Conservation (phyloP, 257 asterid species). For the Solanum neorickii region DNA sequence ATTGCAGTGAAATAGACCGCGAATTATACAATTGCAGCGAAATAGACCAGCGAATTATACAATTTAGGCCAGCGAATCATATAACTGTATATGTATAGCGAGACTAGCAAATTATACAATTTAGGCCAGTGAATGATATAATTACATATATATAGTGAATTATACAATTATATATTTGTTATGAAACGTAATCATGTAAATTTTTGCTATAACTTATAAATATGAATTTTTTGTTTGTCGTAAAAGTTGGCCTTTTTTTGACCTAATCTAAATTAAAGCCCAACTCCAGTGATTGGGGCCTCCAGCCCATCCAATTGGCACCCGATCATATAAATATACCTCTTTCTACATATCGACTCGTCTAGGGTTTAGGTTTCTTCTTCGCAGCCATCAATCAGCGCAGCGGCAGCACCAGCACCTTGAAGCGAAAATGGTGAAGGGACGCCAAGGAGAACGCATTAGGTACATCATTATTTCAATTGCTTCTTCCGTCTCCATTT, state of each 20-base stretch:
- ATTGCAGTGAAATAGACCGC: too few relatives aligned
- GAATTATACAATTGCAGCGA: too few relatives aligned
- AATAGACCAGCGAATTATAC: too few relatives aligned
- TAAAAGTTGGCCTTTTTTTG: too few relatives aligned
- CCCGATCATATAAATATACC: neutral
- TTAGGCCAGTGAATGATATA: too few relatives aligned
- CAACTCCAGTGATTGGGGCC: neutral
- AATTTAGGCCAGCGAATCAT: too few relatives aligned
- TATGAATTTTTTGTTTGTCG: too few relatives aligned
- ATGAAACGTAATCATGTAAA: accelerated
- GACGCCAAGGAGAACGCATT: constrained; percentile 53
- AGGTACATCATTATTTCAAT: constrained; percentile 8
- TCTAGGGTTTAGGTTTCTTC: constrained; percentile 7
- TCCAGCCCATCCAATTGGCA: neutral
- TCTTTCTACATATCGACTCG: neutral
- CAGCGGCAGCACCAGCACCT: neutral
- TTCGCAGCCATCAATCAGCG: neutral
- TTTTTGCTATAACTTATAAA: too few relatives aligned
- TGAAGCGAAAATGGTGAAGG: constrained; percentile 34
- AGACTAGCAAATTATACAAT: too few relatives aligned
- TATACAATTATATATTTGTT: too few relatives aligned
- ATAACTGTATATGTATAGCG: too few relatives aligned
- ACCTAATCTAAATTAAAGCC: neutral
- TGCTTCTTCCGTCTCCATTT: neutral
- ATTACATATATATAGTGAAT: too few relatives aligned